phyloP scores from a whole-genome alignment of 2,329 filamentous ascomycete genomes.

The Aureobasidium uvarum region DNA sequence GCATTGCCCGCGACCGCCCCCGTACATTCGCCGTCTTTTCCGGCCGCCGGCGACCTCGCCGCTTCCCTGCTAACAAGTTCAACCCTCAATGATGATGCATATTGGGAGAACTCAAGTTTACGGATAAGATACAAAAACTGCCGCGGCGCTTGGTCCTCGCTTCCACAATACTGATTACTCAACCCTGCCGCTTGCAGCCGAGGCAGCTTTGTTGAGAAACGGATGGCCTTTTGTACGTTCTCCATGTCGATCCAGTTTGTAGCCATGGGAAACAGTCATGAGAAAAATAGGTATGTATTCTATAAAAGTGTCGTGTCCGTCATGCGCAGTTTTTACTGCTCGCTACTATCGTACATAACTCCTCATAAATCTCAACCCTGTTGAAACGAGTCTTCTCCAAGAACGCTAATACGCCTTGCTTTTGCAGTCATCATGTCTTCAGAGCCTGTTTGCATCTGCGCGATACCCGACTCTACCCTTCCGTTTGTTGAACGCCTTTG shows the following conservation, averaged over 20 bases:
- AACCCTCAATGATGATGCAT: background rate
- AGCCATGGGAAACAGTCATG: background rate
- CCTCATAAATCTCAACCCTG: background rate
- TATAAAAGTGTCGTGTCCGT: conserved; percentile 3
- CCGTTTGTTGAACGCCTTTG: conserved; percentile 5
- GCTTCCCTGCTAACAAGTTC: background rate
- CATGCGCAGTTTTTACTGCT: background rate
- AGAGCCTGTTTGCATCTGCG: background rate
- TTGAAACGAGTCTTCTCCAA: conserved; percentile 5
- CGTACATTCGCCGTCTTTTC: background rate
- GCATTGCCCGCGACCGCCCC: background rate
- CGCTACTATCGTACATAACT: conserved; percentile 5
- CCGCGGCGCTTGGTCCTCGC: background rate
- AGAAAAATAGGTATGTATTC: background rate
- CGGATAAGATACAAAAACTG: background rate
- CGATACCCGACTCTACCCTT: background rate
- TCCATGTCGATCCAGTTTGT: background rate
- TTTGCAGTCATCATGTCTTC: background rate
- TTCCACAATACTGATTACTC: background rate
- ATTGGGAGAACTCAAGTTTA: background rate
- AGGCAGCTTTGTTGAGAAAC: background rate
- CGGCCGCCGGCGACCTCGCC: background rate
- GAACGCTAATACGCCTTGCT: conserved; percentile 24
- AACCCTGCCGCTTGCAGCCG: background rate
- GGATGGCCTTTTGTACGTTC: background rate